Evolutionary conservation across 2,329 filamentous ascomycete species (phyloP).

Genomic region (Curvularia lunata): DNA sequence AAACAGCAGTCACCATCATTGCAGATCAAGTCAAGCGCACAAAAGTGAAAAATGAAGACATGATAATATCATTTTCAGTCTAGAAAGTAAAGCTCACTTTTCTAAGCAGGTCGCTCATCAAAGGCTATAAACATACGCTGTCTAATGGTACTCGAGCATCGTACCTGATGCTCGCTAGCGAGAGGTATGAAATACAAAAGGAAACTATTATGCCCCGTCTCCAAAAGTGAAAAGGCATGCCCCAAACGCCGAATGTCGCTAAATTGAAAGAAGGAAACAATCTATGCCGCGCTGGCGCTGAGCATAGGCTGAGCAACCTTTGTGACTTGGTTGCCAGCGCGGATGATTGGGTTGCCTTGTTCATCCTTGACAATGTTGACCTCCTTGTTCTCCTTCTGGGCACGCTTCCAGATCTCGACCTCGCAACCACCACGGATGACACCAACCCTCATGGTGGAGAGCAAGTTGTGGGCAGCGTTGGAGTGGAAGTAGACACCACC

Average conservation of each 20-base stretch:
- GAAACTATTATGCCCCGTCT: conserved; percentile 30
- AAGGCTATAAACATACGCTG: conserved; percentile 38
- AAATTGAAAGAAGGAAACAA: conserved; percentile 20
- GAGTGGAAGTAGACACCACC: conserved; percentile 53
- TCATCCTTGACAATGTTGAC: conserved; percentile 80
- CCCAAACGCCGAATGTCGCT: conserved; percentile 46
- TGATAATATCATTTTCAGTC: conserved; percentile 29
- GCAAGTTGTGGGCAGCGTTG: conserved; percentile 51
- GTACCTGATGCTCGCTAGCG: conserved; percentile 31
- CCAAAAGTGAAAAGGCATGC: conserved; percentile 23
- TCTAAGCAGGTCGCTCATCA: conserved; percentile 26
- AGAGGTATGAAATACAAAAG: conserved; percentile 36
- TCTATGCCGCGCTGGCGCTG: conserved; percentile 81
- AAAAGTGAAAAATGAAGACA: conserved; percentile 2
- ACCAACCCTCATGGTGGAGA: conserved; percentile 36
- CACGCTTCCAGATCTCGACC: conserved; percentile 55
- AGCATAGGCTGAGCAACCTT: conserved; percentile 79
- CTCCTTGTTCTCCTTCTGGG: conserved; percentile 66
- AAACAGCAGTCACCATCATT: not conserved
- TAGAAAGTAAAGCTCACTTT: conserved; percentile 28
- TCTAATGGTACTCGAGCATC: conserved; percentile 37
- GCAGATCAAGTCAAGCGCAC: not conserved
- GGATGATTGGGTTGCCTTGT: conserved; percentile 79
- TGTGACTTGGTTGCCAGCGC: conserved; percentile 84
- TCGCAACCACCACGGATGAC: conserved; percentile 53